Base-by-base conservation (phyloP, 257 asterid species). In the Osmanthus fragrans region DNA sequence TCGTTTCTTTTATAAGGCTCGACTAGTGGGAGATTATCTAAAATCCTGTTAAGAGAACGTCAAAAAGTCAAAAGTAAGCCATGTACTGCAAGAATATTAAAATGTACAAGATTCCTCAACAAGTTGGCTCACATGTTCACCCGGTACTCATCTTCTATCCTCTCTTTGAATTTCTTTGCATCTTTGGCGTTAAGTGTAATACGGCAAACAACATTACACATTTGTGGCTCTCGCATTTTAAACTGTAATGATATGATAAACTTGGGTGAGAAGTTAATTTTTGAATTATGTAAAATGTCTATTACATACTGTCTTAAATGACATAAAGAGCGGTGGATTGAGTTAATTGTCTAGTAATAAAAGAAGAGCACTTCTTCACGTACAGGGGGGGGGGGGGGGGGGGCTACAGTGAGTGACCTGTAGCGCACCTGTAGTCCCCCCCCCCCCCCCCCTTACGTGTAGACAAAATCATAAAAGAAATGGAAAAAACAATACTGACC, bases 151-250 rank as follows among this genome's bases (percentile, higher is more conserved):
- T 66, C 71, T 12, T 66, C 40, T 32, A 56, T 56, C 66, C 66
- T 56, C 66, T 56, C 66, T 56, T 56, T 56, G 66, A 56, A 56
- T 56, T 56, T 10, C 71, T 66, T 66, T 29, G 71, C 71, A 66
- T 27, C 39, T 32, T 66, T 66, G 37, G 71, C 37, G 7, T 66
- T 16, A 66, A 66, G 71, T 12, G 23, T 66, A 11, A 66, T 27
- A 4, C 37, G 71, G 39, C 71, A 66, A 66, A 66, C 37, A 66
- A 66, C 12, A 66, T 66, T 66, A 32, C 71, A 66, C 39, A 66
- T 66, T 18, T 66, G 39, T 25, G 71, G 71, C 39, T 66, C 71
- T 15, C 40, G 34, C 71, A 66, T 66, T 66, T 66, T 66, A 29
- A 66, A 66, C 71, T 66, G 40, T 13, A 27, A 66, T 5, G 39